Evolutionary conservation across 1,284 basidiomycete genomes (phyloP).

Genomic region (Cryptococcus deneoformans): DNA sequence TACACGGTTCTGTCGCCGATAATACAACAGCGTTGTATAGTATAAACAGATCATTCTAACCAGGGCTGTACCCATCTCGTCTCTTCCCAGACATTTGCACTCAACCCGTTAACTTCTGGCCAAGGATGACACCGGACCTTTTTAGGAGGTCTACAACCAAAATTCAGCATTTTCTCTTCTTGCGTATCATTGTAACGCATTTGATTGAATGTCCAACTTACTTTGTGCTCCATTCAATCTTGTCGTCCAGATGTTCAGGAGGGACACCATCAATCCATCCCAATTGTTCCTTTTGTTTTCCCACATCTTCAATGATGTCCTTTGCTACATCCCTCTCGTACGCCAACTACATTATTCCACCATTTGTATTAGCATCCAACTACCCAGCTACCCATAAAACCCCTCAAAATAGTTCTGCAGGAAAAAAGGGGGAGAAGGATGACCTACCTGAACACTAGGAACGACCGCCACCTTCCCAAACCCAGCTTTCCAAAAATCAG

Average conservation of each 20-base stretch:
- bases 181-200: no score
- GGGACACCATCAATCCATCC: constrained; percentile 45
- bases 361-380: background rate
- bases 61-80: constrained; percentile 44
- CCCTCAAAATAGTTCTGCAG: background rate
- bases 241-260: constrained; percentile 15
- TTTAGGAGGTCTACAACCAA: constrained; percentile 35
- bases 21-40: background rate
- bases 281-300: constrained; percentile 20
- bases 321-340: constrained; percentile 42
- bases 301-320: constrained; percentile 27
- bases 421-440: background rate
- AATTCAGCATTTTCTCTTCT: background rate
- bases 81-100: constrained; percentile 49
- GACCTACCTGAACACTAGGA: constrained; percentile 44
- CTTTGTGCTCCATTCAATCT: constrained; percentile 22
- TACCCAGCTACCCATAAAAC: no score
- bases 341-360: constrained; percentile 28
- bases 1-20: background rate
- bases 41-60: constrained; percentile 4
- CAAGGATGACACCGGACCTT: constrained; percentile 49
- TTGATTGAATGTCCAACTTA: constrained; percentile 14
- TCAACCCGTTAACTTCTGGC: constrained; percentile 47
- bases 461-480: constrained; percentile 45
- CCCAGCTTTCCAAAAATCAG: constrained; percentile 47